Evolutionary conservation across 495 filamentous ascomycete genomes (phyloP).

Genomic region (Lasiosphaeria miniovina): DNA sequence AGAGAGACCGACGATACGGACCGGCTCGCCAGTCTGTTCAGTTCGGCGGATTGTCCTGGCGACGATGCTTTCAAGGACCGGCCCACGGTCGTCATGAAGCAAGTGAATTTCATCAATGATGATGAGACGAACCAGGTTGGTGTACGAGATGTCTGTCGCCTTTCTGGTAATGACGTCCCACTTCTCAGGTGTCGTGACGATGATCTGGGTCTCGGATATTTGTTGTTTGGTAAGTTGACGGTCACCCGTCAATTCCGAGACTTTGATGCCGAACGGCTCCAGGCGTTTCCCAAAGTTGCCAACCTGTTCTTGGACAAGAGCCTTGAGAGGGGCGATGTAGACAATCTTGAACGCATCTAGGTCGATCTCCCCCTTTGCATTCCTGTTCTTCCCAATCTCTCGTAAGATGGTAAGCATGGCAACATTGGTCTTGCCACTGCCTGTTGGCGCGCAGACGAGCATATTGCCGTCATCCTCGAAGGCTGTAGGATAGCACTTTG

Average conservation of each 20-base stretch:
- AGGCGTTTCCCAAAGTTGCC: conserved; percentile 93
- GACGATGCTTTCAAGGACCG: conserved; percentile 95
- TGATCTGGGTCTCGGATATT: conserved; percentile 96
- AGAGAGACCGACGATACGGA: conserved; percentile 87
- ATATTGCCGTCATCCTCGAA: conserved; percentile 96
- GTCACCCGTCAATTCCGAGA: conserved; percentile 93
- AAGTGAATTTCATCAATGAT: conserved; percentile 98
- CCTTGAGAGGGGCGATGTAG: conserved; percentile 92
- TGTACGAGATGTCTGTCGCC: conserved; percentile 95
- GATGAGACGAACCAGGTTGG: conserved; percentile 88
- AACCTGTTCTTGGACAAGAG: conserved; percentile 93
- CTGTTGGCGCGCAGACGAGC: conserved; percentile 95
- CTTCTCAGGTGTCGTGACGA: conserved; percentile 98
- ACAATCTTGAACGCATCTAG: conserved; percentile 97
- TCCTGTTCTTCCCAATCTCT: conserved; percentile 93
- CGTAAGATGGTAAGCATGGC: conserved; percentile 95
- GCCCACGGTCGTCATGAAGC: conserved; percentile 94
- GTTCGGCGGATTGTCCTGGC: conserved; percentile 87
- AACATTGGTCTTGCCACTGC: conserved; percentile 98
- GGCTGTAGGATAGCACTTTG: conserved; percentile 83
- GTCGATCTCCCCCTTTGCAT: conserved; percentile 84
- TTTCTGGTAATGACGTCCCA: conserved; percentile 99
- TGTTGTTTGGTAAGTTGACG: conserved; percentile 98
- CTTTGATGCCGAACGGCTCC: conserved; percentile 85
- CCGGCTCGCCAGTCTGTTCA: conserved; percentile 88